A percentile compares a stretch with the other conserved stretches of the same genome.
Evolutionary conservation across 176 grass and related monocot species (phyloP).

Genomic region (Tillandsia fasciculata): DNA sequence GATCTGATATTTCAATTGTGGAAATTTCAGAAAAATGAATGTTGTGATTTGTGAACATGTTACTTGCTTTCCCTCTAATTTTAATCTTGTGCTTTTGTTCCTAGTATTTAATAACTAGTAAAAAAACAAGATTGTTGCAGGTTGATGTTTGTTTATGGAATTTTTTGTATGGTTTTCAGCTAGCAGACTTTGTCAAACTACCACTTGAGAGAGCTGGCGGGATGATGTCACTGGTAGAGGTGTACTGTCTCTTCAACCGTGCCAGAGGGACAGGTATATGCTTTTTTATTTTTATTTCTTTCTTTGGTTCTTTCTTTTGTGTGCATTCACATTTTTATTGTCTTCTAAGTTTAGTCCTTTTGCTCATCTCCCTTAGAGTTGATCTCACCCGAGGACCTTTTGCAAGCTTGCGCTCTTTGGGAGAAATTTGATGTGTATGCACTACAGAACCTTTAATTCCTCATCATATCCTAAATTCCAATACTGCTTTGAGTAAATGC

Average conservation of each 20-base stretch:
- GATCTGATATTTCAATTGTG: neutral
- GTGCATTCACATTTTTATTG: neutral
- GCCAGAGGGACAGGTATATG: conserved; percentile 82
- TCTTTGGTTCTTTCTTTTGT: neutral
- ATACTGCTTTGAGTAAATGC: conserved; percentile 24
- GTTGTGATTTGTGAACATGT: neutral
- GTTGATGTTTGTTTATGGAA: conserved; percentile 6
- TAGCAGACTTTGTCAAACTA: conserved; percentile 79
- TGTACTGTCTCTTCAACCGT: conserved; percentile 95
- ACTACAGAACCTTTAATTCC: conserved; percentile 28
- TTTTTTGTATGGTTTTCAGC: conserved; percentile 30
- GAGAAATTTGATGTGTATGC: conserved; percentile 99
- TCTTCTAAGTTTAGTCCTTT: conserved; percentile 11
- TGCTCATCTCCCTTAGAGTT: conserved; percentile 42
- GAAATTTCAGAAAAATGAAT: neutral
- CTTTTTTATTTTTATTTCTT: neutral
- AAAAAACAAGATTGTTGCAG: neutral
- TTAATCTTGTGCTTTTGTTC: conserved; percentile 1
- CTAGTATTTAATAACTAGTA: neutral
- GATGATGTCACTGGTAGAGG: conserved; percentile 87
- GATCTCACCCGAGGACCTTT: conserved; percentile 96
- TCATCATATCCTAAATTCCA: conserved; percentile 1
- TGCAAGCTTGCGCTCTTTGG: conserved; percentile 92
- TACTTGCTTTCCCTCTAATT: neutral
- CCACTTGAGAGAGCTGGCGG: conserved; percentile 90